Conservation (phyloP, 805 yeast genomes). For the Candida boidinii region DNA sequence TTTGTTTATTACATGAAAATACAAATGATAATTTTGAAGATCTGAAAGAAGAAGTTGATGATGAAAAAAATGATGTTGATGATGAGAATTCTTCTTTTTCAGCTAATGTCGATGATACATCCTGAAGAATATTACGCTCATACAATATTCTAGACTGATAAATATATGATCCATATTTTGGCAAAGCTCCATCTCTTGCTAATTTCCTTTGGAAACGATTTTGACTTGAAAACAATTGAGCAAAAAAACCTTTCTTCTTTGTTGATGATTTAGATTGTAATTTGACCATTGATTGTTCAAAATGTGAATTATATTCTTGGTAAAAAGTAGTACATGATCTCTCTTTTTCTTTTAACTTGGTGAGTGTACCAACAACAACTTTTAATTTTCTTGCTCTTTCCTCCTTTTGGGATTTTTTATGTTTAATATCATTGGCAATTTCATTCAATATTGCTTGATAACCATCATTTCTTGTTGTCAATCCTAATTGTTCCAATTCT, state of each 20-base stretch:
- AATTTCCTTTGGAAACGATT: constrained; percentile 68
- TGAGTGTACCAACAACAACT: constrained; percentile 32
- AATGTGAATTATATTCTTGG: constrained; percentile 36
- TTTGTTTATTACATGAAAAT: constrained; percentile 69
- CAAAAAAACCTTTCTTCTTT: constrained; percentile 21
- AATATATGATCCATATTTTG: constrained; percentile 70
- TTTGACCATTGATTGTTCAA: constrained; percentile 33
- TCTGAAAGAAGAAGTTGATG: no score
- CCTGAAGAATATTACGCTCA: no score
- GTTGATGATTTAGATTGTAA: constrained; percentile 27
- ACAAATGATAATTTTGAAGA: no score
- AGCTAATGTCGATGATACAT: background rate
- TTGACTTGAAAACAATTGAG: constrained; percentile 56
- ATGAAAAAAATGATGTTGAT: background rate
- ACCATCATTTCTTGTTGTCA: constrained; percentile 55
- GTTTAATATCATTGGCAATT: constrained; percentile 69
- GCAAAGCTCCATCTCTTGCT: constrained; percentile 57
- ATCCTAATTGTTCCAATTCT: constrained; percentile 63
- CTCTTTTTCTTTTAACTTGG: constrained; percentile 36
- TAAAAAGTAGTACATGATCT: constrained; percentile 35
- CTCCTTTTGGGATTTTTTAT: constrained; percentile 34
- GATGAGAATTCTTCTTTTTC: background rate
- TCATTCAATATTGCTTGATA: constrained; percentile 77
- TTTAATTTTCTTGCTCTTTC: constrained; percentile 32
- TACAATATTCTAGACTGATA: constrained; percentile 67